Conservation (phyloP, 257 asterid species). For the Phtheirospermum japonicum region DNA sequence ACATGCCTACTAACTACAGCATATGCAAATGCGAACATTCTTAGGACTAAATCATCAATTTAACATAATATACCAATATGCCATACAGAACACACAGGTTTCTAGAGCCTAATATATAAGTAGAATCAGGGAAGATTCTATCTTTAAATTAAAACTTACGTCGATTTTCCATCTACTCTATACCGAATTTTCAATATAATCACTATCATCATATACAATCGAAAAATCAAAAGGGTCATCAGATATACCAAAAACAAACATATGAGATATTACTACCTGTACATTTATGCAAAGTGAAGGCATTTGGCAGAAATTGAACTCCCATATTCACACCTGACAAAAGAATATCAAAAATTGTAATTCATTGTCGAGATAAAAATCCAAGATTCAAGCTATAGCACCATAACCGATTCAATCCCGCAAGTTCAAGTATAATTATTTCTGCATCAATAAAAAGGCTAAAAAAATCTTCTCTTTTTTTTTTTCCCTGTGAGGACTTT, state of each 20-base stretch:
- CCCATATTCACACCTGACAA: conserved; percentile 36
- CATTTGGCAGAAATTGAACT: conserved; percentile 28
- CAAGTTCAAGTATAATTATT: too few relatives aligned
- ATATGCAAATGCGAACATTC: too few relatives aligned
- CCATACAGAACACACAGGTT: not conserved
- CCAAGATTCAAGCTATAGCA: too few relatives aligned
- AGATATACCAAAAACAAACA: too few relatives aligned
- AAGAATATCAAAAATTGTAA: conserved; percentile 10
- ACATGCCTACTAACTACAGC: too few relatives aligned
- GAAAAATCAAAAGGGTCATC: too few relatives aligned
- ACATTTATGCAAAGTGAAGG: conserved; percentile 26
- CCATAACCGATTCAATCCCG: too few relatives aligned
- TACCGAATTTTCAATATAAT: too few relatives aligned
- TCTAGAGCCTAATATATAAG: not conserved
- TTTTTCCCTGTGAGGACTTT: conserved; percentile 28
- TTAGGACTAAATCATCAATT: too few relatives aligned
- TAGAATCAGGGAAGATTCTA: not conserved
- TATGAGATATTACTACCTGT: conserved; percentile 26
- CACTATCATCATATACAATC: too few relatives aligned
- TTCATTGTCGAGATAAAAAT: not conserved
- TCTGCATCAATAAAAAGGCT: not conserved
- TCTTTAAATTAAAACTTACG: not conserved
- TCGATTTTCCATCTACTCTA: not conserved
- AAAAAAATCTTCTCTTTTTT: not conserved
- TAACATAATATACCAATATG: too few relatives aligned